phyloP scores from a whole-genome alignment of 176 grass and related monocot genomes.

The Cenchrus americanus region DNA sequence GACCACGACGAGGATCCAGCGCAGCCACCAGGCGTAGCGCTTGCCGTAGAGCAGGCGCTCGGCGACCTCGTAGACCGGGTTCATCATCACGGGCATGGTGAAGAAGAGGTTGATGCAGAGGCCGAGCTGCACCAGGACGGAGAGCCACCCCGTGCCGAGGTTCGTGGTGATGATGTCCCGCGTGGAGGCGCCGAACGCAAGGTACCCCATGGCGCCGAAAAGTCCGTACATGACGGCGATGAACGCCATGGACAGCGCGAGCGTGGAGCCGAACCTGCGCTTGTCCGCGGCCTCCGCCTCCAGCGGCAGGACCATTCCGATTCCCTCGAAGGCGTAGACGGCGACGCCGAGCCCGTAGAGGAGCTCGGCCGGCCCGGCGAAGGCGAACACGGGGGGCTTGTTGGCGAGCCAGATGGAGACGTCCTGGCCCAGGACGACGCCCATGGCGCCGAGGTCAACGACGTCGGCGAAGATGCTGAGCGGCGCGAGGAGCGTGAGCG shows the following conservation, averaged over 20 bases:
- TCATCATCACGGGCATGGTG: constrained; percentile 98
- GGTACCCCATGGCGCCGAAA: constrained; percentile 91
- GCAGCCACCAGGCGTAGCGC: constrained; percentile 81
- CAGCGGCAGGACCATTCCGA: constrained; percentile 90
- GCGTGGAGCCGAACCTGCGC: constrained; percentile 66
- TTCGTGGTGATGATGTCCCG: constrained; percentile 98
- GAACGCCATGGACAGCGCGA: constrained; percentile 81
- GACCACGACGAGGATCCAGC: constrained; percentile 68
- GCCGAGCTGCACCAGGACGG: constrained; percentile 78
- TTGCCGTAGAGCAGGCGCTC: constrained; percentile 79
- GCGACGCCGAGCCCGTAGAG: constrained; percentile 93
- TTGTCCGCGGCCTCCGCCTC: constrained; percentile 87
- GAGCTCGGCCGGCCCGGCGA: constrained; percentile 59
- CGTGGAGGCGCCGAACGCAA: constrained; percentile 83
- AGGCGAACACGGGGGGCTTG: constrained; percentile 59
- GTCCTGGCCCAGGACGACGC: constrained; percentile 84
- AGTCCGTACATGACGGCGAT: constrained; percentile 84
- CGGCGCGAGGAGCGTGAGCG: constrained; percentile 91
- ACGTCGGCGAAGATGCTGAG: constrained; percentile 95
- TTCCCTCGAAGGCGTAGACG: constrained; percentile 93
- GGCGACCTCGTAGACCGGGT: constrained; percentile 91
- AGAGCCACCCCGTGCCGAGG: constrained; percentile 81
- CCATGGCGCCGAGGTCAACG: constrained; percentile 94
- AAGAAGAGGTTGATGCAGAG: constrained; percentile 99
- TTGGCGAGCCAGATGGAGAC: constrained; percentile 50